phyloP scores from a whole-genome alignment of 345 rosid species.

The Adansonia digitata region DNA sequence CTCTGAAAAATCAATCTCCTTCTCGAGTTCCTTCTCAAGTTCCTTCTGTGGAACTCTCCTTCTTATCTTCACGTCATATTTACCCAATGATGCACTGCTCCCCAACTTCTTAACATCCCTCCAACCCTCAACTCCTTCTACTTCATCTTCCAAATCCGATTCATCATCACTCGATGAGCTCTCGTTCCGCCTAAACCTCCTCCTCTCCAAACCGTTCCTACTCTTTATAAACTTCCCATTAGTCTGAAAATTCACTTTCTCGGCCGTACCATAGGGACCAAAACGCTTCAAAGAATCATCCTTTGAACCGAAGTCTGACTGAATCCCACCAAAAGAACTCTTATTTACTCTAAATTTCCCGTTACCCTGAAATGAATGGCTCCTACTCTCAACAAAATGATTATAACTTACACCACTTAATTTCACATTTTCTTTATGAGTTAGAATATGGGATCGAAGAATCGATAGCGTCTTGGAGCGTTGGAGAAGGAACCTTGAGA shows the following conservation, averaged over 20 bases:
- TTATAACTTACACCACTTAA: constrained; percentile 1
- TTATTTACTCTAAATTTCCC: constrained; percentile 26
- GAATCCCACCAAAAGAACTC: constrained; percentile 22
- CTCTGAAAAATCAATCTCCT: constrained; percentile 47
- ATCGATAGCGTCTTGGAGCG: constrained; percentile 28
- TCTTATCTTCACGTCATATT: constrained; percentile 57
- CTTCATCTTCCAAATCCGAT: constrained; percentile 32
- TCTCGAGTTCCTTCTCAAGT: constrained; percentile 46
- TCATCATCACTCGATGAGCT: constrained; percentile 67
- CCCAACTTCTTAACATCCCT: constrained; percentile 49
- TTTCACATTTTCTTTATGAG: constrained; percentile 14
- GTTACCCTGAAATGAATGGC: constrained; percentile 43
- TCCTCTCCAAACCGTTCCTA: constrained; percentile 22
- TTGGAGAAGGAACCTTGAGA: constrained; percentile 23
- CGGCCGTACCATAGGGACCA: constrained; percentile 17
- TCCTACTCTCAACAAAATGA: constrained; percentile 29
- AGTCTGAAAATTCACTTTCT: constrained; percentile 22
- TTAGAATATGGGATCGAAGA: constrained; percentile 27
- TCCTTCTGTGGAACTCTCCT: constrained; percentile 61
- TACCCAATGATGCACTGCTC: constrained; percentile 70
- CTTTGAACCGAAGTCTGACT: neutral
- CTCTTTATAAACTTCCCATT: constrained; percentile 20
- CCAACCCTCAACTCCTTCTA: constrained; percentile 34
- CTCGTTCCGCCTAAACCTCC: constrained; percentile 42
- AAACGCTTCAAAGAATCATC: constrained; percentile 18